These are phyloP conservation scores for Pseudocercospora ulei DNA, from an alignment of 2,329 filamentous ascomycete species.

Conservation along the genomic window DNA sequence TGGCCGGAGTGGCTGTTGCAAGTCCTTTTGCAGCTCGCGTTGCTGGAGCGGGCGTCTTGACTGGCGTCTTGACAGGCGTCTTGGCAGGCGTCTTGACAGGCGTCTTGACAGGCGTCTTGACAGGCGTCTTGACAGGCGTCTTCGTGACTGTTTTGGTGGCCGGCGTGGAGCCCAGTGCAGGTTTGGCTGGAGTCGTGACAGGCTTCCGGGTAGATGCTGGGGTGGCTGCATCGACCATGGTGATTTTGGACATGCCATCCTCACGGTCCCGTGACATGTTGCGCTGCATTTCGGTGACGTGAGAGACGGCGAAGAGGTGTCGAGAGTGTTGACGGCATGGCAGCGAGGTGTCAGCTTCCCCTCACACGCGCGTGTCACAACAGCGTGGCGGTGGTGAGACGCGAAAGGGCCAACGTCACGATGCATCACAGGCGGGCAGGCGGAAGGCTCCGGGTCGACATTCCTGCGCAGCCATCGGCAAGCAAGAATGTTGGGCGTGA, in stretches of 20 bases:
- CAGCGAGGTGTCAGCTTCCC: conserved; percentile 12
- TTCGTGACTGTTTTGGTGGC: conserved; percentile 17
- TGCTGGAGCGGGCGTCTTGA: conserved; percentile 13
- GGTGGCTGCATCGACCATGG: conserved; percentile 30
- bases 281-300: background rate
- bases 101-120: conserved; percentile 18
- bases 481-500: no score
- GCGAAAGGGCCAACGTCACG: conserved; percentile 11
- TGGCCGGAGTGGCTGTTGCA: conserved; percentile 12
- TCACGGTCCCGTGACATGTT: conserved; percentile 11
- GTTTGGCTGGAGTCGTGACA: conserved; percentile 19
- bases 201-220: conserved; percentile 19
- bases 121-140: conserved; percentile 14
- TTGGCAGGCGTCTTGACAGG: conserved; percentile 18
- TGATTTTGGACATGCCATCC: conserved; percentile 30
- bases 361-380: conserved; percentile 11
- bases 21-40: no score
- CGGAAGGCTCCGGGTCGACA: conserved; percentile 7
- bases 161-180: conserved; percentile 14
- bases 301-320: background rate
- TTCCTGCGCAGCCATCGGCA: conserved; percentile 7
- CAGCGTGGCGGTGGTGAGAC: conserved; percentile 8
- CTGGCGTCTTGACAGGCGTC: conserved; percentile 13
- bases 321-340: background rate
- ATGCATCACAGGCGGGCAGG: conserved; percentile 14